Conservation (phyloP, 2,329 filamentous ascomycete species). For the Bipolaris zeicola region DNA sequence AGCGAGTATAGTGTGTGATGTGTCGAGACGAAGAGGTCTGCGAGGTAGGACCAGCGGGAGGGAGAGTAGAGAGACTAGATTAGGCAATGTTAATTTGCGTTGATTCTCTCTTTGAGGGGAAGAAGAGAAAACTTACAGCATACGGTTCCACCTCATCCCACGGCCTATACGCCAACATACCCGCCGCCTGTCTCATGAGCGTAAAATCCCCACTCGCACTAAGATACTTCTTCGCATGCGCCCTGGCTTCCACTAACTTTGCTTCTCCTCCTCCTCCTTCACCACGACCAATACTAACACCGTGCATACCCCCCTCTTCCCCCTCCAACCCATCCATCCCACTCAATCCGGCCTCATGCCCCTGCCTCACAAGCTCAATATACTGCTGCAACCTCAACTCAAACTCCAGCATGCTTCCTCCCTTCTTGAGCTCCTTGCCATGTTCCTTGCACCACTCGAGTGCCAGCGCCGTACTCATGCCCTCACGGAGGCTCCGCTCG, state of each 20-base stretch:
- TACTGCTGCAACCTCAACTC: slow-evolving; percentile 93
- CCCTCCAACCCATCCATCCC: slow-evolving; percentile 31
- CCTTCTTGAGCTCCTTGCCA: slow-evolving; percentile 88
- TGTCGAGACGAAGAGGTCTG: slow-evolving; percentile 79
- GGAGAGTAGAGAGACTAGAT: slow-evolving; percentile 72
- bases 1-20: slow-evolving; percentile 86
- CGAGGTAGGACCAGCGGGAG: slow-evolving; percentile 75
- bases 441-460: slow-evolving; percentile 92
- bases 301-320: slow-evolving; percentile 9
- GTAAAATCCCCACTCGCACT: slow-evolving; percentile 71
- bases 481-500: slow-evolving; percentile 69
- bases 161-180: slow-evolving; percentile 76
- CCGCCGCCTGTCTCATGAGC: slow-evolving; percentile 73
- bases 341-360: slow-evolving; percentile 38
- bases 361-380: slow-evolving; percentile 81
- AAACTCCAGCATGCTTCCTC: slow-evolving; percentile 87
- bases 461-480: slow-evolving; percentile 75
- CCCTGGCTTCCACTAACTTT: slow-evolving; percentile 76
- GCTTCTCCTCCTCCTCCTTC: slow-evolving; percentile 43
- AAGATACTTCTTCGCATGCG: slow-evolving; percentile 82
- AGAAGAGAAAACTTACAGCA: slow-evolving; percentile 52
- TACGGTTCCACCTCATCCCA: slow-evolving; percentile 65
- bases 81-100: slow-evolving; percentile 19
- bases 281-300: slow-evolving; percentile 62
- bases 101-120: not conserved